Conservation (phyloP, 2,329 filamentous ascomycete species). For the Ploettnerulaceae sp. region DNA sequence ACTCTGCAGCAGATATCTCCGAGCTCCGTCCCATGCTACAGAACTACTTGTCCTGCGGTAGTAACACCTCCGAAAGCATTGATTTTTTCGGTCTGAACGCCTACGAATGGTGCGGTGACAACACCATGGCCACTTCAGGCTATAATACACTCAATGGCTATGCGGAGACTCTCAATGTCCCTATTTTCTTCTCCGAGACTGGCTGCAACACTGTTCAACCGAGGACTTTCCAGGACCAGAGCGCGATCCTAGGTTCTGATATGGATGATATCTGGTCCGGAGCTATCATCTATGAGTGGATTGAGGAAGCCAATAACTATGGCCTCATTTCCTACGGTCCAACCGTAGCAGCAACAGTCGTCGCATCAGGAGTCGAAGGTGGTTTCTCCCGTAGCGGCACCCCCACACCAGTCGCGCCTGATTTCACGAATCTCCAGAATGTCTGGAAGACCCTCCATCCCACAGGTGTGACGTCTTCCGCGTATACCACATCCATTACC, state of each 20-base stretch:
- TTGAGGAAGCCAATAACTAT: conserved; percentile 77
- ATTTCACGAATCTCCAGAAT: conserved; percentile 71
- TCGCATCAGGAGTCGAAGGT: conserved; percentile 53
- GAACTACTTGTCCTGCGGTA: conserved; percentile 73
- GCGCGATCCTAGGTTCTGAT: conserved; percentile 66
- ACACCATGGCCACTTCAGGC: conserved; percentile 56
- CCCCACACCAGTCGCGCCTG: conserved; percentile 67
- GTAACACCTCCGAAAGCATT: conserved; percentile 61
- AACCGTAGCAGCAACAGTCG: conserved; percentile 46
- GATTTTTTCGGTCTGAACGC: conserved; percentile 86
- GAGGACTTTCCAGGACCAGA: conserved; percentile 65
- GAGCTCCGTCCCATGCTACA: conserved; percentile 58
- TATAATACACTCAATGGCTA: conserved; percentile 65
- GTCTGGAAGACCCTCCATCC: conserved; percentile 72
- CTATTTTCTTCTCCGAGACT: conserved; percentile 86
- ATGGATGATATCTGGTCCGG: conserved; percentile 72
- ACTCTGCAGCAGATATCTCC: conserved; percentile 81
- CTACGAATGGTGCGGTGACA: conserved; percentile 69
- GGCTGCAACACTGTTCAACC: conserved; percentile 67
- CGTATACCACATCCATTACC: conserved; percentile 60
- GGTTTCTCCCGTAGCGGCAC: conserved; percentile 68
- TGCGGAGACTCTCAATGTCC: conserved; percentile 68
- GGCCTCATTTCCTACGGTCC: conserved; percentile 73
- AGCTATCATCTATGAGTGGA: conserved; percentile 86
- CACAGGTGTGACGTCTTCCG: conserved; percentile 58